Base-by-base conservation (phyloP, 176 grass and related monocot genomes). In the Rhynchospora breviuscula region DNA sequence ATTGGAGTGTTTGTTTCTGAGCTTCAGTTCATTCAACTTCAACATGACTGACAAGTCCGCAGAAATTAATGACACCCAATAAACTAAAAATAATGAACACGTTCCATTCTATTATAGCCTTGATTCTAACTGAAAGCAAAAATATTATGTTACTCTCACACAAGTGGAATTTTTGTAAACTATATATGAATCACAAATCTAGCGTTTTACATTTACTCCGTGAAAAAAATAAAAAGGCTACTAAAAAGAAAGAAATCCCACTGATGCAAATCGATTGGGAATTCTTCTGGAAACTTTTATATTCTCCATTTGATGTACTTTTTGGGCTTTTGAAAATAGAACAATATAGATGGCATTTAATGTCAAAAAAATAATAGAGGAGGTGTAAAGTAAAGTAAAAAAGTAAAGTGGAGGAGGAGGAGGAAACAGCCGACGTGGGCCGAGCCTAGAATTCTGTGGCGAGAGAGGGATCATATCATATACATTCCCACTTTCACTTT, bases 231-330 rank as follows among this genome's bases (percentile, higher is more conserved):
- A 29, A 29, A 1, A 29, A n/a, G n/a, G n/a, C n/a, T n/a, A n/a
- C n/a, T n/a, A n/a, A n/a, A n/a, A n/a, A n/a, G n/a, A n/a, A n/a
- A 29, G 26, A 29, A 29, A 29, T 29, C 26, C 26, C 26, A 29
- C 26, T 29, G 26, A 29, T 29, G 35, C 35, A 40, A 40, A 40
- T 40, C 35, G 35, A 40, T 40, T 59, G 17, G 10, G 4, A 33
- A 68, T 68, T 44, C 66, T 68, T 68, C 66, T 68, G 33, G 66
- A 68, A 44, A 44, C 65, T 68, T 67, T 68, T n/a, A 68, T 43
- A 8, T 8, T 68, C 43, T 68, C 6, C 18, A 43, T 18, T 68
- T 43, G 5, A 68, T 8, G 33, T 18, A 43, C 65, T 68, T 68
- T 13, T 18, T 40, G 7, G 33, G 6, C 3, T 40, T 68, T 68